Base-by-base conservation (phyloP, 257 asterid species). In the Nicotiana noctiflora region DNA sequence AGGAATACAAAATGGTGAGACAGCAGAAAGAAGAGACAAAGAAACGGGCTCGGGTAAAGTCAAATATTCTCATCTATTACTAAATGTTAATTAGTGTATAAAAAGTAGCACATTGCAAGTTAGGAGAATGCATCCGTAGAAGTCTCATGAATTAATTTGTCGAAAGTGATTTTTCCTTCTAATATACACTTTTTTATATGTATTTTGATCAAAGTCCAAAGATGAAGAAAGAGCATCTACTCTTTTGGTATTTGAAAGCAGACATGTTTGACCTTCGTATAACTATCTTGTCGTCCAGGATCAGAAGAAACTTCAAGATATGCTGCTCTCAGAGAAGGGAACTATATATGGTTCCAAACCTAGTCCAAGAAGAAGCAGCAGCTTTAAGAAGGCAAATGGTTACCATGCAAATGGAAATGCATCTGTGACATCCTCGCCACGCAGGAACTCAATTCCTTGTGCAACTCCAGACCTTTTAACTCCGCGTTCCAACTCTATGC, bases 321-420 rank as follows among this genome's bases (percentile, higher is more conserved):
- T 95, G 89, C 88, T 93, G 70, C 93, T 92, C 40, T 80, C 96
- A 17, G 97, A 93, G 89, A 95, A 91, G 87, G 98, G 92, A 89
- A 82, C 91, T 64, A 83, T 86, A 8, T 90, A 88, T 67, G 98
- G 99, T 62, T 93, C 98, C 19, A 95, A 89, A 87, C 98, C 97
- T 37, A 93, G 95, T 81, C 98, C 98, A 0, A 87, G 94, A 89
- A 88, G 95, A 85, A 92, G 88, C 83, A 91, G 19, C 86, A 91
- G 97, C 90, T 88, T 90, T 76, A 87, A 89, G 84, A 86, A 77
- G 82, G 57, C 82, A 59, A 93, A 87, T 75, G 97, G 92, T 55
- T 88, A 85, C 75, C 76, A 83, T 62, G 80, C 87, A 70, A 85
- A 87, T 84, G 95, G 90, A 76, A 88, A 88, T 61, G 97, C 97